Conservation (phyloP, 2,329 filamentous ascomycete species). For the Aureobasidium sp. region DNA sequence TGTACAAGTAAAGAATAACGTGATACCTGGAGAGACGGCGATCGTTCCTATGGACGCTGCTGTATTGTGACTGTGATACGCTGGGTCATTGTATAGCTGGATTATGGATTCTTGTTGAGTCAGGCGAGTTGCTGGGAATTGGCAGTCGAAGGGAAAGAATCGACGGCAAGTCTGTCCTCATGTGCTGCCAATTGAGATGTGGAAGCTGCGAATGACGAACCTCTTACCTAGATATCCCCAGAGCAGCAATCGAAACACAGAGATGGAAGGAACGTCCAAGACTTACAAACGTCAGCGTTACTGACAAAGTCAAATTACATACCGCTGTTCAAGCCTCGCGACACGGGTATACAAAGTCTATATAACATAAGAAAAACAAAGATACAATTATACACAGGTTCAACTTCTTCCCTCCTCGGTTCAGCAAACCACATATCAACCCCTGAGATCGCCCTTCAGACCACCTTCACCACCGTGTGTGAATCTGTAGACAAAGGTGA, state of each 20-base stretch:
- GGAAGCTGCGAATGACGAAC: not conserved
- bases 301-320: slow-evolving; percentile 1
- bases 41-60: not conserved
- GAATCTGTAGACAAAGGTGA: slow-evolving; percentile 79
- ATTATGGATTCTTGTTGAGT: not conserved
- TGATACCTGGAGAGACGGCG: not conserved
- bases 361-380: not conserved
- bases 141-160: not conserved
- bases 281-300: not conserved
- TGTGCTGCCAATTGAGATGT: not conserved
- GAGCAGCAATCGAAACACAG: no score
- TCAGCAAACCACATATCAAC: not conserved
- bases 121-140: no score
- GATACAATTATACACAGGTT: not conserved
- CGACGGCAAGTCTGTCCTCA: not conserved
- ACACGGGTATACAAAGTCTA: slow-evolving; percentile 13
- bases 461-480: slow-evolving; percentile 45
- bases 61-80: not conserved
- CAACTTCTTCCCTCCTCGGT: not conserved
- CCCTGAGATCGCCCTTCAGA: slow-evolving; percentile 29
- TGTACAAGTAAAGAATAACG: not conserved
- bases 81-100: not conserved
- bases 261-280: not conserved
- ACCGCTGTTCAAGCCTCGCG: slow-evolving; percentile 1
- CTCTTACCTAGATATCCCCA: no score